phyloP scores from a whole-genome alignment of 306 rosid species.

The Prosopis cineraria region DNA sequence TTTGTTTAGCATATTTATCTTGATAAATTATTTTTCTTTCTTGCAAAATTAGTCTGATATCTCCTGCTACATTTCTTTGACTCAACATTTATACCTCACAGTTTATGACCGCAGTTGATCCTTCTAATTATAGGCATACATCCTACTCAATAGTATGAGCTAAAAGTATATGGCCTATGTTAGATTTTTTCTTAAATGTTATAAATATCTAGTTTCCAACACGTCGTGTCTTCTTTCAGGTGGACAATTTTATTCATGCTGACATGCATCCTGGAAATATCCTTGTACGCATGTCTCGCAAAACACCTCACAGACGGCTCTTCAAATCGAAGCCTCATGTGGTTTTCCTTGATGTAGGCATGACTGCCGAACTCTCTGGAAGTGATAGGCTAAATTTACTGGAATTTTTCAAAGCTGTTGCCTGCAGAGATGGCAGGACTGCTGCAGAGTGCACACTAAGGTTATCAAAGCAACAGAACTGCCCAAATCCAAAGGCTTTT shows the following conservation, averaged over 20 bases:
- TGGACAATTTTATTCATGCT: constrained; percentile 99
- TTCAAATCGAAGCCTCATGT: constrained; percentile 98
- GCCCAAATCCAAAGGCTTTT: constrained; percentile 95
- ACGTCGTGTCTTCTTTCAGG: constrained; percentile 67
- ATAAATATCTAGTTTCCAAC: constrained; percentile 43
- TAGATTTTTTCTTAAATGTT: constrained; percentile 27
- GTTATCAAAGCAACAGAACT: constrained; percentile 85
- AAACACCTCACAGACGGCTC: constrained; percentile 64
- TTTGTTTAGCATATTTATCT: constrained; percentile 5
- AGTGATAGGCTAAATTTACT: constrained; percentile 84
- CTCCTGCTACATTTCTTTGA: background rate
- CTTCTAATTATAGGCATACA: background rate
- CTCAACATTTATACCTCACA: background rate
- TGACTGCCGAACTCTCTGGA: constrained; percentile 97
- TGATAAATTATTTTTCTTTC: background rate
- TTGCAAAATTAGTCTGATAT: background rate
- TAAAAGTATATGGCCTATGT: background rate
- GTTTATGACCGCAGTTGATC: background rate
- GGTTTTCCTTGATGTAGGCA: constrained; percentile 97
- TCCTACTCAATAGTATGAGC: background rate
- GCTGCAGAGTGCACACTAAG: constrained; percentile 85
- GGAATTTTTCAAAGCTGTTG: constrained; percentile 95
- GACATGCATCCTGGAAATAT: constrained; percentile 99
- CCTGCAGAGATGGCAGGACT: constrained; percentile 90
- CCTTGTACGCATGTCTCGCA: constrained; percentile 80